Evolutionary conservation across 2,329 filamentous ascomycete genomes (phyloP), one percentile per base, ranked within the genome.

Genomic region (Neofusicoccum kwambonambiense): DNA sequence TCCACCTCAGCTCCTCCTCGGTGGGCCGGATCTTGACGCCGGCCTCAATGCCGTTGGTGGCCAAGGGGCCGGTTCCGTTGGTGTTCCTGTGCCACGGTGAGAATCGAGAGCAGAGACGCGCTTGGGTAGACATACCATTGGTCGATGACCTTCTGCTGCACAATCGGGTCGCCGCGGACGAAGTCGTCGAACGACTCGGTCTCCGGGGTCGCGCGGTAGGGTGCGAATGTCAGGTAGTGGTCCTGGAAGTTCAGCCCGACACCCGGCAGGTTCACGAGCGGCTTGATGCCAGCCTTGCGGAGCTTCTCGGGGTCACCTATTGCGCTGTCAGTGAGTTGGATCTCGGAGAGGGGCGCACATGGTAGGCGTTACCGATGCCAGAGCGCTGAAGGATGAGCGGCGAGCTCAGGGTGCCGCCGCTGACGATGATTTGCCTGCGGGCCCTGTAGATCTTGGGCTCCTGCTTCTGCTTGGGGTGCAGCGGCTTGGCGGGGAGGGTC

Each of bases 151-250:
- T 79, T 84, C 78, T 92, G 89, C 75, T 94, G 90, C 0, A 88
- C 83, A 64, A 89, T 86, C 0, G 90, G 89, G 41, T 89, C 89
- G 45, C 91, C 91, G 56, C 90, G 86, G 8, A 89, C 83, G 73
- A 93, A 93, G 74, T 93, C 90, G 70, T 93, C 91, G 68, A 94
- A 94, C 11, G 87, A 90, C 73, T 94, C 91, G 0, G 87, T 87
- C 4, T 89, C 86, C 5, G 90, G 90, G 79, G 91, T 92, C 17
- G 90, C 90, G 12, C 90, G 84, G 75, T 85, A 92, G 2, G 86
- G 83, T 0, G 89, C 84, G 75, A 92, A 92, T 2, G 87, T 90
- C 44, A 91, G 81, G 74, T 64, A 51, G 5, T 57, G 61, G 74
- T 91, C 89, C 74, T 92, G 89, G 84, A 91, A 91, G 79, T 91